Evolutionary conservation across 192 early-diverging fungal genomes (phyloP).

Genomic region (Coemansia sp.): DNA sequence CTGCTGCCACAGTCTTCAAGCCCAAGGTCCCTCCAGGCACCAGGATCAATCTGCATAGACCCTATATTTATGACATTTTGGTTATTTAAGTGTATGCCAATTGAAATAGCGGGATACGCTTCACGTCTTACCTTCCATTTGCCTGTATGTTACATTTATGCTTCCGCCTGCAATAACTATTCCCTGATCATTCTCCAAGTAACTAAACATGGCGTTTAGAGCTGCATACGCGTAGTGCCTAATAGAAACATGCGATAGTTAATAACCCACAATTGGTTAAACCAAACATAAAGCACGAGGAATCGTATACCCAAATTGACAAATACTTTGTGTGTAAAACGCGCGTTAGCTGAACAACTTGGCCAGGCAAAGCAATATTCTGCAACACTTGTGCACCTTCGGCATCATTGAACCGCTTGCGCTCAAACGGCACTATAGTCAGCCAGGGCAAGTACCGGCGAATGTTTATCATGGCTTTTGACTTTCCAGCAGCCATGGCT

Average conservation of each 20-base stretch:
- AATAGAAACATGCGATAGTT: neutral
- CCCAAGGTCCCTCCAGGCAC: slow-evolving; percentile 40
- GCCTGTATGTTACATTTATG: slow-evolving; percentile 27
- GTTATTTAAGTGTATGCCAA: neutral
- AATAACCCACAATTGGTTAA: neutral
- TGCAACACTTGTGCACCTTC: slow-evolving; percentile 24
- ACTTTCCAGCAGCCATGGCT: slow-evolving; percentile 42
- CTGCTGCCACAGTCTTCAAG: slow-evolving; percentile 12
- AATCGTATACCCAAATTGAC: neutral
- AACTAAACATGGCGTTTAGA: slow-evolving; percentile 33
- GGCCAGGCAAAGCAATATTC: slow-evolving; percentile 20
- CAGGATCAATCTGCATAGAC: slow-evolving; percentile 51
- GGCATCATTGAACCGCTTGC: slow-evolving; percentile 30
- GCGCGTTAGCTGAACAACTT: slow-evolving; percentile 18
- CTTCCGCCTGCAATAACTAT: slow-evolving; percentile 18
- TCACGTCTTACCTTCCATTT: slow-evolving; percentile 32
- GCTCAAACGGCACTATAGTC: slow-evolving; percentile 20
- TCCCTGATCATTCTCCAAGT: slow-evolving; percentile 22
- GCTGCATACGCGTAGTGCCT: slow-evolving; percentile 49
- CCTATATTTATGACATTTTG: slow-evolving; percentile 14
- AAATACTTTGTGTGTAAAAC: slow-evolving; percentile 32
- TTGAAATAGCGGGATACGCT: neutral
- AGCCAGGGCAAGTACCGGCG: slow-evolving; percentile 52
- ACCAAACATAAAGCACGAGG: neutral
- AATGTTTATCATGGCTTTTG: slow-evolving; percentile 45